Evolutionary conservation across 2,329 filamentous ascomycete species (phyloP).

Genomic region (Venturia aucupariae): DNA sequence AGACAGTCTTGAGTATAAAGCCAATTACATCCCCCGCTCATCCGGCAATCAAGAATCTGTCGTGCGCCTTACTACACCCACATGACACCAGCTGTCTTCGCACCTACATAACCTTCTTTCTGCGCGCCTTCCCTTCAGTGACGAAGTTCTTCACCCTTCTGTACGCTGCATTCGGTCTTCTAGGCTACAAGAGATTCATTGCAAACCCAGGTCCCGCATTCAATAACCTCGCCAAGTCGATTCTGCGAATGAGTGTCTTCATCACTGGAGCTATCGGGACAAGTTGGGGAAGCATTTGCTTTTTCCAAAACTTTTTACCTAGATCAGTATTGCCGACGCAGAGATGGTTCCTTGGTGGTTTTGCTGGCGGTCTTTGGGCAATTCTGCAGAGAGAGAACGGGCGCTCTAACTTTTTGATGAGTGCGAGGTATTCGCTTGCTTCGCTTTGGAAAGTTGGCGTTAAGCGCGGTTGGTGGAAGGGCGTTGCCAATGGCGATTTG

Average conservation of each 20-base stretch:
- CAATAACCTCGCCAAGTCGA: slow-evolving; percentile 55
- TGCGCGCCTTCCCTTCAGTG: slow-evolving; percentile 70
- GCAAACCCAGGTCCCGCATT: slow-evolving; percentile 58
- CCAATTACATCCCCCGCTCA: slow-evolving; percentile 79
- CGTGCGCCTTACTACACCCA: slow-evolving; percentile 84
- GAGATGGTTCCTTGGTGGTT: slow-evolving; percentile 82
- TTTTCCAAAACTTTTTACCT: slow-evolving; percentile 75
- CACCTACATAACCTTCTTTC: slow-evolving; percentile 80
- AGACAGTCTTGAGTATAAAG: slow-evolving; percentile 57
- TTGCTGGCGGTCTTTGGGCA: slow-evolving; percentile 77
- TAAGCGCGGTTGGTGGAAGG: slow-evolving; percentile 81
- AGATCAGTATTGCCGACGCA: slow-evolving; percentile 66
- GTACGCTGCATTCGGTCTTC: slow-evolving; percentile 62
- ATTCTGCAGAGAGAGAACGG: slow-evolving; percentile 60
- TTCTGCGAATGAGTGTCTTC: slow-evolving; percentile 68
- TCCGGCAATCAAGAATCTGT: slow-evolving; percentile 73
- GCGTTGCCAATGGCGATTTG: slow-evolving; percentile 73
- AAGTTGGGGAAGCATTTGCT: slow-evolving; percentile 79
- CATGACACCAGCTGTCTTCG: slow-evolving; percentile 78
- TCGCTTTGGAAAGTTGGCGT: slow-evolving; percentile 88
- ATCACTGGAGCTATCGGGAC: slow-evolving; percentile 76
- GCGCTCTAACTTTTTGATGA: slow-evolving; percentile 67
- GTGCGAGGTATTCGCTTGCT: slow-evolving; percentile 67
- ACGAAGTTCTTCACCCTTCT: slow-evolving; percentile 69
- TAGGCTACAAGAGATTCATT: slow-evolving; percentile 59